A percentile compares a stretch with the other conserved stretches of the same genome.
These are phyloP conservation scores for Arthroderma uncinatum DNA, from an alignment of 2,329 filamentous ascomycete genomes.

Conservation along the genomic window DNA sequence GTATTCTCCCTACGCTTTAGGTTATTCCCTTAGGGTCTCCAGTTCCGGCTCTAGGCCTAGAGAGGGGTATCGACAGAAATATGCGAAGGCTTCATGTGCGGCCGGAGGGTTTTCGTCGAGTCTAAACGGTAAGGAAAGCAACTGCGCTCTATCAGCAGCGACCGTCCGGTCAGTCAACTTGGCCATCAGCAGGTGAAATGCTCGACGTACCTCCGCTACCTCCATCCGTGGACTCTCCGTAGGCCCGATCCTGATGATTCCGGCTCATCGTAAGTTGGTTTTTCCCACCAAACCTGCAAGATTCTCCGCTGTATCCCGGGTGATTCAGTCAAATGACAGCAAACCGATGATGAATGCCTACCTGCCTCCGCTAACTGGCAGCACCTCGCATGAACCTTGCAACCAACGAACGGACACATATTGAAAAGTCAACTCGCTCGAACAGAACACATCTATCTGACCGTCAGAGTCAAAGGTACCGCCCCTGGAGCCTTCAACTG, in stretches of 20 bases:
- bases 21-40: too few relatives aligned
- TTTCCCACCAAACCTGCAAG: not conserved
- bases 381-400: not conserved
- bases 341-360: not conserved
- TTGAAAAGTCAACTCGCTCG: not conserved
- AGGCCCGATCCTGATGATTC: not conserved
- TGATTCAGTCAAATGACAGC: not conserved
- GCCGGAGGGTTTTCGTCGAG: not conserved
- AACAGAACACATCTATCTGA: not conserved
- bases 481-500: not conserved
- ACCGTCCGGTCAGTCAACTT: not conserved
- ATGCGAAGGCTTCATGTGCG: not conserved
- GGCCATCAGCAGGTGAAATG: not conserved
- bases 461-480: not conserved
- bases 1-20: too few relatives aligned
- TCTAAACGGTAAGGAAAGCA: not conserved
- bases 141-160: not conserved
- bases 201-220: not conserved
- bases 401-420: not conserved
- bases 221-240: not conserved
- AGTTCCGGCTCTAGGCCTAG: not conserved
- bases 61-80: not conserved
- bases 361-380: not conserved
- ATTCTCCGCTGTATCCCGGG: not conserved
- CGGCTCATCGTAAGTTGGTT: not conserved